Conservation (phyloP, 495 filamentous ascomycete genomes). For the Penicillium atrosanguineum region DNA sequence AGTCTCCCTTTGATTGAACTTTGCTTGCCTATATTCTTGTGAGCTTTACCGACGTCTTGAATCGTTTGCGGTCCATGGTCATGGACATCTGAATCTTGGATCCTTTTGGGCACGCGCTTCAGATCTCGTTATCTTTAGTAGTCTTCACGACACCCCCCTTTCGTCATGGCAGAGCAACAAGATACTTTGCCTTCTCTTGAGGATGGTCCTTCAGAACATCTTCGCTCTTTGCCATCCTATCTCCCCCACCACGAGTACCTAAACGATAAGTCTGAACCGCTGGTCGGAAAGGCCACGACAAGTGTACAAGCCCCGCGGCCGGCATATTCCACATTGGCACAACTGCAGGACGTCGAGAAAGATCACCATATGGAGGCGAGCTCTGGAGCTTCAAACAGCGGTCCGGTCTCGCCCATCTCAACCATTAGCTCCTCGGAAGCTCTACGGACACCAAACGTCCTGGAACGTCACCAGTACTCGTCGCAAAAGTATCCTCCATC, state of each 20-base stretch:
- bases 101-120: constrained; percentile 3
- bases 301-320: constrained; percentile 22
- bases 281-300: constrained; percentile 5
- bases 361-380: constrained; percentile 7
- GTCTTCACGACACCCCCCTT: not conserved
- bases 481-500: constrained; percentile 39
- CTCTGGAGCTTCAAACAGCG: constrained; percentile 10
- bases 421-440: constrained; percentile 41
- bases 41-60: not conserved
- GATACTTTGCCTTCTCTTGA: not conserved
- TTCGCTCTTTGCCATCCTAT: constrained; percentile 2
- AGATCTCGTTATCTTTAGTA: not conserved
- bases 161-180: constrained; percentile 12
- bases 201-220: not conserved
- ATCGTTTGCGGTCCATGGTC: constrained; percentile 9
- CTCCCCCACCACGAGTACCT: not conserved
- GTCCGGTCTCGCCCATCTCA: constrained; percentile 22
- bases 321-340: constrained; percentile 17
- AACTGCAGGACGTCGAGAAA: constrained; percentile 10
- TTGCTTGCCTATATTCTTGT: not conserved
- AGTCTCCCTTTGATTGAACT: not conserved
- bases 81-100: constrained; percentile 15
- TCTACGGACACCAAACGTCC: constrained; percentile 19
- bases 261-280: constrained; percentile 5
- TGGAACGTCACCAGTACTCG: constrained; percentile 32